Base-by-base conservation (phyloP, 768 basidiomycete genomes). In the Terana coerulea region DNA sequence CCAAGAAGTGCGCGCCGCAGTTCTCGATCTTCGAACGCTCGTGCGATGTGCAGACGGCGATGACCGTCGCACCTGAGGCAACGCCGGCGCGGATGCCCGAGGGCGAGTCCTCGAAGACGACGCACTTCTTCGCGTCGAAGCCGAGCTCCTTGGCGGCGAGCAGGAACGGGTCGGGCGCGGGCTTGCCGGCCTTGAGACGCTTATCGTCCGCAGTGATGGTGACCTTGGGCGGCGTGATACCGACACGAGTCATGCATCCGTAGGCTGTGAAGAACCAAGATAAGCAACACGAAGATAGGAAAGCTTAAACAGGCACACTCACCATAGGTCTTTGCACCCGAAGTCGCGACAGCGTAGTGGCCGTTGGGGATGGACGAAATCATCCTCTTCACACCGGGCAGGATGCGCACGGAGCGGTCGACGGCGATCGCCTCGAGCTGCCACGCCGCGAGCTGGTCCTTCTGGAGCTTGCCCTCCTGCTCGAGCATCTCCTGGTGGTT, bases 131-230 rank as follows among this genome's bases (percentile, higher is more conserved):
- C 41, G 79, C 74, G 5, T 73, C 66, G 61, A 74, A 82, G 6
- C 81, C 79, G 44, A 83, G 75, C 59, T 78, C 77, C 56, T 75
- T 64, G 8, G 81, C 81, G 10, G 81, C 81, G 46, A 83, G 81
- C 54, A 83, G 71, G 73, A 83, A 83, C 1, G 80, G 81, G 61
- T 83, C 81, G 7, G 79, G 80, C 0, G 79, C 78, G 25, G 81
- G 81, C 64, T 83, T 82, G 21, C 81, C 81, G 0, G 78, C 78
- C 62, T 83, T 81, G 57, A 88, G 74, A 29, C 85, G 81, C 59
- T 82, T 79, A 72, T 88, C 84, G 63, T 88, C 86, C 35, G 84
- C 86, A 24, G 86, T 88, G 66, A 88, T 84, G 25, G 84, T 87
- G 34, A 87, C 78, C 40, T 71, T 65, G 21, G 86, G 86, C 7